A percentile compares a stretch with the other conserved stretches of the same genome.
phyloP scores from a whole-genome alignment of 257 asterid species.

The Gardenia jasminoides region DNA sequence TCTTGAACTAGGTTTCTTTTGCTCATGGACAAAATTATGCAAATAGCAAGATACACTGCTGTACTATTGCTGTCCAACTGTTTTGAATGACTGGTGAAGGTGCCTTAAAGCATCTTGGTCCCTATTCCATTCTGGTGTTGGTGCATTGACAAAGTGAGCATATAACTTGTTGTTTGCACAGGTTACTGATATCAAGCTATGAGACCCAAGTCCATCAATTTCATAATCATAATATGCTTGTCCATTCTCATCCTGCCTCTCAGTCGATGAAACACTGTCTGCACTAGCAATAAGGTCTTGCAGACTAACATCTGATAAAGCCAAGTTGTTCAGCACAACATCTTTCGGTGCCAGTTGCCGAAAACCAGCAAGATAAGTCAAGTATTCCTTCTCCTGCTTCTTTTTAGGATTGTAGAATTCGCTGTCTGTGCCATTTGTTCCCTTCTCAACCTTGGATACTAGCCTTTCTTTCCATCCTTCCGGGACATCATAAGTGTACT shows the following conservation, averaged over 20 bases:
- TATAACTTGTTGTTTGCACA: slow-evolving; percentile 87
- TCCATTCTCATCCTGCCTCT: slow-evolving; percentile 73
- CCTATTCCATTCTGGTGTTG: slow-evolving; percentile 71
- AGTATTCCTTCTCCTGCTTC: slow-evolving; percentile 75
- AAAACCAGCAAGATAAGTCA: slow-evolving; percentile 76
- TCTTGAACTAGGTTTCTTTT: not conserved
- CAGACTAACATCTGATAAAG: slow-evolving; percentile 79
- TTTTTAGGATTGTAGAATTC: slow-evolving; percentile 90
- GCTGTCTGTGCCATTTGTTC: slow-evolving; percentile 90
- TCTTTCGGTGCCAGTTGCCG: slow-evolving; percentile 77
- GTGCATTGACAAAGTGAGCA: slow-evolving; percentile 94
- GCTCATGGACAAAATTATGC: slow-evolving; percentile 18
- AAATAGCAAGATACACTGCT: not conserved
- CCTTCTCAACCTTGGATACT: slow-evolving; percentile 80
- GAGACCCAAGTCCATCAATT: slow-evolving; percentile 64
- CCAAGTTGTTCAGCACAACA: slow-evolving; percentile 62
- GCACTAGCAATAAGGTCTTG: slow-evolving; percentile 83
- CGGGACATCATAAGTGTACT: slow-evolving; percentile 88
- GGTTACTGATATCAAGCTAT: slow-evolving; percentile 85
- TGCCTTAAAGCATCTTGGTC: slow-evolving; percentile 73
- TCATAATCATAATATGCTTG: slow-evolving; percentile 83
- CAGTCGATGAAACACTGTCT: slow-evolving; percentile 60
- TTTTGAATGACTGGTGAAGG: slow-evolving; percentile 79
- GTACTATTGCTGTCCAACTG: slow-evolving; percentile 44
- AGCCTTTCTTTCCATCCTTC: slow-evolving; percentile 85